Evolutionary conservation across 352 stramenopile species (phyloP).

Genomic region (Phytopythium aichiense): DNA sequence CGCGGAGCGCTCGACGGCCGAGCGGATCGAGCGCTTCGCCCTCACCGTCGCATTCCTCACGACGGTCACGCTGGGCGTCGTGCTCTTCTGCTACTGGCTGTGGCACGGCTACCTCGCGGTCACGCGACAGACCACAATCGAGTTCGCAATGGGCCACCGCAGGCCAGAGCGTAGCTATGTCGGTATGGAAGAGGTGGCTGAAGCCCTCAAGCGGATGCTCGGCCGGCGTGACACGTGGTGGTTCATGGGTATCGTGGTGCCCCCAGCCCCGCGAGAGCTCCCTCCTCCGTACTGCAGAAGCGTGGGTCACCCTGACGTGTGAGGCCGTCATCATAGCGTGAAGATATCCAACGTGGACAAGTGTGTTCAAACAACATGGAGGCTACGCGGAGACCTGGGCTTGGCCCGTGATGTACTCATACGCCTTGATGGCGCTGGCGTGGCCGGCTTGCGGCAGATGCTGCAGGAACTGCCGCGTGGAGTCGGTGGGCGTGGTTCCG

Average conservation of each 20-base stretch:
- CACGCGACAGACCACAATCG: constrained; percentile 36
- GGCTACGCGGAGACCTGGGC: background rate
- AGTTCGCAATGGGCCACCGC: constrained; percentile 18
- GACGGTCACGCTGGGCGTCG: constrained; percentile 25
- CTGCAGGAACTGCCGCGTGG: background rate
- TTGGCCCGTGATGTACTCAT: background rate
- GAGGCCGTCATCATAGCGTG: background rate
- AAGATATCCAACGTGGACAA: background rate
- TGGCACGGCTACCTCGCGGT: constrained; percentile 49
- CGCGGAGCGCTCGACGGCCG: background rate
- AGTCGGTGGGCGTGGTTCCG: background rate
- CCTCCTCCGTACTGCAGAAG: constrained; percentile 14
- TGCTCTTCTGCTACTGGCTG: constrained; percentile 28
- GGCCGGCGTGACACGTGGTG: constrained; percentile 23
- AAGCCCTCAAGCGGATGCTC: constrained; percentile 13
- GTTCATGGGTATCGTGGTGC: constrained; percentile 24
- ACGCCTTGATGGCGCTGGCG: background rate
- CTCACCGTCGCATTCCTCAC: constrained; percentile 34
- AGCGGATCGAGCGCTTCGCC: constrained; percentile 25
- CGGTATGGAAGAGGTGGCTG: background rate
- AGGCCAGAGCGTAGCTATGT: background rate
- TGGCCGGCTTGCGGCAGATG: background rate
- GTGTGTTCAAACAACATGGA: background rate
- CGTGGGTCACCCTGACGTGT: background rate
- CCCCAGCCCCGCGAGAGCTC: constrained; percentile 6